These are phyloP conservation scores for Taphrina flavorubra DNA, from an alignment of 1,139 yeast genomes.

Conservation along the genomic window DNA sequence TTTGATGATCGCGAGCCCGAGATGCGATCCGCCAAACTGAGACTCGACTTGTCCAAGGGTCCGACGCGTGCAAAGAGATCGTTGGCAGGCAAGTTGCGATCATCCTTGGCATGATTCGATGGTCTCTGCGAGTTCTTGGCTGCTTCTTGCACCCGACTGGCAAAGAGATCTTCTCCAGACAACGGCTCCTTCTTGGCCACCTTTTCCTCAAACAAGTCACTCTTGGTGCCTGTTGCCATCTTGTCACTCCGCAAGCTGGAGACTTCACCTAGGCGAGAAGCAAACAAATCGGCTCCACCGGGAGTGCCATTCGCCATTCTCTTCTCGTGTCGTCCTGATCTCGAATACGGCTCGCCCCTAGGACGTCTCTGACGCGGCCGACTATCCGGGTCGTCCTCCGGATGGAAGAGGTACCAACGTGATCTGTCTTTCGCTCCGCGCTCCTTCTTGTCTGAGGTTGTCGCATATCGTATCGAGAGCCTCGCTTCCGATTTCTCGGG, in stretches of 20 bases:
- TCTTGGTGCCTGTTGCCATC: not conserved
- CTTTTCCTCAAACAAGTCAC: conserved; percentile 9
- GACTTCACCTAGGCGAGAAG: conserved; percentile 5
- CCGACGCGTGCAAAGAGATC: conserved; percentile 20
- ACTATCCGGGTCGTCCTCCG: conserved; percentile 34
- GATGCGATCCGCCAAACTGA: conserved; percentile 8
- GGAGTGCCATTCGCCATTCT: conserved; percentile 10
- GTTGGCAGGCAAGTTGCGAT: conserved; percentile 8
- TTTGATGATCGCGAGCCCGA: conserved; percentile 1
- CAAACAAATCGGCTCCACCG: conserved; percentile 18
- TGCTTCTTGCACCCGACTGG: conserved; percentile 18
- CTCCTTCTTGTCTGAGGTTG: conserved; percentile 32
- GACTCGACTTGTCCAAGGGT: not conserved
- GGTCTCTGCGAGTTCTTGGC: conserved; percentile 8
- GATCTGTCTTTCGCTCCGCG: conserved; percentile 41
- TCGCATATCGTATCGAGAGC: conserved; percentile 33
- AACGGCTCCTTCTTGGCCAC: conserved; percentile 9
- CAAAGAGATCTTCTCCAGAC: conserved; percentile 22
- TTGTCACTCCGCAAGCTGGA: conserved; percentile 1
- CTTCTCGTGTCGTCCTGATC: conserved; percentile 18
- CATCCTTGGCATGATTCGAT: not conserved
- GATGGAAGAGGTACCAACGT: conserved; percentile 43
- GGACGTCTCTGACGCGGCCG: conserved; percentile 8
- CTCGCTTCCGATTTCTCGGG: conserved; percentile 33
- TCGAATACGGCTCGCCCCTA: conserved; percentile 7